Percentiles rank a stretch among this genome's conserved stretches.
Evolutionary conservation across 768 basidiomycete genomes (phyloP).

Genomic region (Solioccasus polychromus): DNA sequence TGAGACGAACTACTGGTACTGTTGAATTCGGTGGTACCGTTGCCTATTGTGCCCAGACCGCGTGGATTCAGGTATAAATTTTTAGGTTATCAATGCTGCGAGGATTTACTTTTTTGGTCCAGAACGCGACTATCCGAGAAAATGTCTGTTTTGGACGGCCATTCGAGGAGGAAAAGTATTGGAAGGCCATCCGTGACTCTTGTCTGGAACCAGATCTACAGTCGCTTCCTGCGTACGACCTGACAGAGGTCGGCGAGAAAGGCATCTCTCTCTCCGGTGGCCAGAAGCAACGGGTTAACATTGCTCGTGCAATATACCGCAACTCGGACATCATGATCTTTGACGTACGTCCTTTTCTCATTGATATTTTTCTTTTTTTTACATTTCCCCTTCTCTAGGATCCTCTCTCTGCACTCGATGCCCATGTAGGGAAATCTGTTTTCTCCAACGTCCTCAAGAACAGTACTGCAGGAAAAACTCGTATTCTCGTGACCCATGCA

Average conservation of each 20-base stretch:
- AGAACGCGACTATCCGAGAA: constrained; percentile 84
- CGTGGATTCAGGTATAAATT: constrained; percentile 77
- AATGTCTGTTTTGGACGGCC: constrained; percentile 87
- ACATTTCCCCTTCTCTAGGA: constrained; percentile 41
- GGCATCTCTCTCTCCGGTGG: constrained; percentile 90
- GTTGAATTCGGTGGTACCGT: constrained; percentile 74
- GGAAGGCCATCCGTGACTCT: constrained; percentile 74
- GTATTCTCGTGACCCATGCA: constrained; percentile 89
- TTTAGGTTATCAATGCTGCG: background rate
- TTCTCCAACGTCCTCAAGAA: constrained; percentile 81
- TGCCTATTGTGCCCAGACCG: constrained; percentile 81
- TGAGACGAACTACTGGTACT: constrained; percentile 65
- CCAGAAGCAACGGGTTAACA: constrained; percentile 76
- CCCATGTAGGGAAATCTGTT: constrained; percentile 85
- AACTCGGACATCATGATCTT: constrained; percentile 85
- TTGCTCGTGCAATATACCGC: constrained; percentile 85
- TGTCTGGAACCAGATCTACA: constrained; percentile 80
- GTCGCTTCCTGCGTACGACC: constrained; percentile 71
- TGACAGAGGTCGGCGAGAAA: constrained; percentile 83
- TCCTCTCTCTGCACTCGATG: constrained; percentile 87
- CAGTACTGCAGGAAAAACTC: constrained; percentile 64
- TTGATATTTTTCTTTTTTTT: background rate
- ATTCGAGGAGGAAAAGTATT: constrained; percentile 79
- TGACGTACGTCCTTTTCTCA: constrained; percentile 41
- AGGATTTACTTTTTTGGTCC: background rate